A percentile compares a stretch with the other conserved stretches of the same genome.
Conservation (phyloP, 805 yeast species). For the Saturnispora dispora region DNA sequence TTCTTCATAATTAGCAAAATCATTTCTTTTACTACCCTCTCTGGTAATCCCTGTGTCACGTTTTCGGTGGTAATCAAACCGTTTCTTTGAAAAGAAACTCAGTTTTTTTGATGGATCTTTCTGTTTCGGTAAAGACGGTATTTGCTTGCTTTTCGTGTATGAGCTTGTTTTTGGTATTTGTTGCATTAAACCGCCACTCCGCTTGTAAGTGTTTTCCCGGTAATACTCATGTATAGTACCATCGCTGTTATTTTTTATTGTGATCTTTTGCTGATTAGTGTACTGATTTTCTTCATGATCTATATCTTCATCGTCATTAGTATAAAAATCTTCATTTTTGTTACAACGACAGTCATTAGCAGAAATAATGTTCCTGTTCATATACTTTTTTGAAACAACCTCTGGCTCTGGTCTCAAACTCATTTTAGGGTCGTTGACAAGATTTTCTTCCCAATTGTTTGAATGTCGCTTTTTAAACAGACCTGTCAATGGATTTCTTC, state of each 20-base stretch:
- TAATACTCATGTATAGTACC: not conserved
- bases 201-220: not conserved
- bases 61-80: not conserved
- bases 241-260: not conserved
- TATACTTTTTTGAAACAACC: not conserved
- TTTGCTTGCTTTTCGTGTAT: not conserved
- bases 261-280: not conserved
- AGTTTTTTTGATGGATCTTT: not conserved
- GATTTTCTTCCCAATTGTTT: conserved; percentile 1
- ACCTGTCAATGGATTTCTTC: conserved; percentile 1
- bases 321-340: not conserved
- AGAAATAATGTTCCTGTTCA: not conserved
- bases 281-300: not conserved
- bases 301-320: not conserved
- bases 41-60: not conserved
- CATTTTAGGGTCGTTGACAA: conserved; percentile 1
- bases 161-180: not conserved
- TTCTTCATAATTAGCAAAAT: not conserved
- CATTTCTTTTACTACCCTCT: not conserved
- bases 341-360: not conserved
- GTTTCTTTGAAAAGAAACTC: not conserved
- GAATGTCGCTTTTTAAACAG: conserved; percentile 3
- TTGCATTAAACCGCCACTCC: not conserved
- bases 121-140: not conserved
- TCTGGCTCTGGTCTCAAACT: conserved; percentile 5